phyloP scores from a whole-genome alignment of 2,329 filamentous ascomycete species.

The Parasarocladium wereldwijsianum region DNA sequence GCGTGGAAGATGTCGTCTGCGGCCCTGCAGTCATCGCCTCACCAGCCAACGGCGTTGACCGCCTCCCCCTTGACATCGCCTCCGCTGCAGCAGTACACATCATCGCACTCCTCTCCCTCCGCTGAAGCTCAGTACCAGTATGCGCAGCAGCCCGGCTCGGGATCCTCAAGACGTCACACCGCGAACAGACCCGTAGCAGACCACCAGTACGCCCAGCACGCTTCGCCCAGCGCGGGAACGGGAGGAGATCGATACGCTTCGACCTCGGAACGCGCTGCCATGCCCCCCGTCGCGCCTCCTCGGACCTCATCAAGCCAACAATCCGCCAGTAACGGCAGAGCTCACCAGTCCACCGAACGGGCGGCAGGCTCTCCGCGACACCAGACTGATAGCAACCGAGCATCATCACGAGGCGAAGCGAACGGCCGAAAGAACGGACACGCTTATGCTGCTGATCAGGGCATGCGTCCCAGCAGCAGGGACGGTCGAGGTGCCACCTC shows the following conservation, averaged over 20 bases:
- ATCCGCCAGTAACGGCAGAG: slow-evolving; percentile 27
- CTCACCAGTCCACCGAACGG: slow-evolving; percentile 29
- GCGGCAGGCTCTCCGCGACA: slow-evolving; percentile 25
- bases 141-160: slow-evolving; percentile 30
- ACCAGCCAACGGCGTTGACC: slow-evolving; percentile 35
- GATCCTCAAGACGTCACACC: slow-evolving; percentile 35
- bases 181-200: slow-evolving; percentile 38
- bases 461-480: slow-evolving; percentile 22
- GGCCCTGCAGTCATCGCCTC: slow-evolving; percentile 45
- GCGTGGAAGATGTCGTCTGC: slow-evolving; percentile 32
- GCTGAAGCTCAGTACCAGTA: slow-evolving; percentile 34
- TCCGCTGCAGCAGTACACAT: slow-evolving; percentile 35
- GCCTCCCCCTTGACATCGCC: slow-evolving; percentile 34
- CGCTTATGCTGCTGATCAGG: slow-evolving; percentile 19
- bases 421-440: slow-evolving; percentile 15
- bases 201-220: slow-evolving; percentile 23
- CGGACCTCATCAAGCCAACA: slow-evolving; percentile 61
- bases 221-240: slow-evolving; percentile 14
- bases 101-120: slow-evolving; percentile 34
- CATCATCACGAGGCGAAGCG: slow-evolving; percentile 17
- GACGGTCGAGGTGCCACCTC: slow-evolving; percentile 23
- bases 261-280: slow-evolving; percentile 39
- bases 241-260: slow-evolving; percentile 14
- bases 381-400: slow-evolving; percentile 20
- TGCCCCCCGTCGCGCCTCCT: slow-evolving; percentile 61